Evolutionary conservation across 306 rosid species (phyloP), one percentile per base, ranked within the genome.

Genomic region (Lablab purpureus): DNA sequence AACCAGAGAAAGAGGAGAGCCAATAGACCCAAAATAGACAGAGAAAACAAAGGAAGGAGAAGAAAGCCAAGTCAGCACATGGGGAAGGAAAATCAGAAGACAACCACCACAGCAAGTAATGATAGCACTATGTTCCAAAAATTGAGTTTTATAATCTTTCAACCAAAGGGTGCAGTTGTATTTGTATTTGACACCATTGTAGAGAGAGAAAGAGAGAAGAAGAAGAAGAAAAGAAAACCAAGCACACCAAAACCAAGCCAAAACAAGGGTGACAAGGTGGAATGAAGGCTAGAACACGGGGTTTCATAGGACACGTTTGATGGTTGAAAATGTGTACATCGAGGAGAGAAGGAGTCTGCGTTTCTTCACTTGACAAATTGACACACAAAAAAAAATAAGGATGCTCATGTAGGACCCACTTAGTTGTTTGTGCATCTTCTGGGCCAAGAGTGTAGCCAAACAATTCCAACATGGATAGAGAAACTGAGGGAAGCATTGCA

Each of bases 11-110:
- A 68, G 71, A 71, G 66, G 22, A 51, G 46, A 63, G 1, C 40
- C 52, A 47, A 45, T 15, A 17, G 67, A 63, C 73, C 85, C 55
- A 74, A 73, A n/a, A 78, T 75, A 84, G 82, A 75, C 74, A 80
- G 85, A 66, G 43, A 34, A 14, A 36, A 51, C 21, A 70, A 77
- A 64, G 19, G 25, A 65, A 65, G 67, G 79, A 12, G 73, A 41
- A 73, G 67, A 85, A 86, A 77, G 72, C 84, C 81, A 82, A 87
- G 83, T 50, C 80, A 82, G 86, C 92, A 91, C 91, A 94, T 86
- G 97, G 88, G 83, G 85, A 82, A 79, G 81, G 74, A 58, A 63
- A 73, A 84, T 21, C 28, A 83, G 55, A 37, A 77, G 46, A 81
- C 55, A 80, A 62, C 74, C 63, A 67, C 77, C 86, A 73, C 90